These are phyloP conservation scores for Bocquillonia castaneifolia DNA, from an alignment of 441 rosid species.

Conservation along the genomic window DNA sequence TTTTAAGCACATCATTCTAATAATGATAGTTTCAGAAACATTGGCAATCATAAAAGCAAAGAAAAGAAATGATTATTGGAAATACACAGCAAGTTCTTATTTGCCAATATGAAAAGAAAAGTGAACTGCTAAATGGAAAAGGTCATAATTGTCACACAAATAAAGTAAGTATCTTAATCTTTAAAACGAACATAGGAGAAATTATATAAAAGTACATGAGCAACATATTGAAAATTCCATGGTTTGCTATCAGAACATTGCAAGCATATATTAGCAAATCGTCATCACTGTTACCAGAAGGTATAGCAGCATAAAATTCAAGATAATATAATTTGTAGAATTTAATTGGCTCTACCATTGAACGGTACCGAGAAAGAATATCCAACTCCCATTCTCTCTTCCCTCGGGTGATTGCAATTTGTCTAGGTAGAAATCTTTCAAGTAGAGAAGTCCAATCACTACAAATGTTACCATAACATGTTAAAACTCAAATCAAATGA, in stretches of 20 bases:
- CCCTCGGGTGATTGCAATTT: conserved; percentile 92
- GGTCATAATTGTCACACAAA: background rate
- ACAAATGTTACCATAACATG: conserved; percentile 25
- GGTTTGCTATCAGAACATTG: background rate
- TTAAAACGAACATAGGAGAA: background rate
- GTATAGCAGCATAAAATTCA: background rate
- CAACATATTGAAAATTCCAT: background rate
- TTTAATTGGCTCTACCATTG: conserved; percentile 69
- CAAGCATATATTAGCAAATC: background rate
- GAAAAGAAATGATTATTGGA: background rate
- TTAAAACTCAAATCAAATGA: conserved; percentile 18
- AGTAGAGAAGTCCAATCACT: conserved; percentile 91
- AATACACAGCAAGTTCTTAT: background rate
- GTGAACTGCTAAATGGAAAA: background rate
- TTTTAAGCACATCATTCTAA: background rate
- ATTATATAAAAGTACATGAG: background rate
- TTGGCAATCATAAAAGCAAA: background rate
- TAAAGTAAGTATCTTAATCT: no score
- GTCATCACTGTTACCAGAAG: background rate
- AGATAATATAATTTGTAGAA: background rate
- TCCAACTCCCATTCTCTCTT: conserved; percentile 95
- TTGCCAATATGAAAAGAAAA: background rate
- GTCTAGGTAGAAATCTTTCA: conserved; percentile 87
- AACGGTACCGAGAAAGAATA: conserved; percentile 82
- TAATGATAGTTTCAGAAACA: background rate